Evolutionary conservation across 805 yeast genomes (phyloP).

Genomic region (Yarrowia sp.): DNA sequence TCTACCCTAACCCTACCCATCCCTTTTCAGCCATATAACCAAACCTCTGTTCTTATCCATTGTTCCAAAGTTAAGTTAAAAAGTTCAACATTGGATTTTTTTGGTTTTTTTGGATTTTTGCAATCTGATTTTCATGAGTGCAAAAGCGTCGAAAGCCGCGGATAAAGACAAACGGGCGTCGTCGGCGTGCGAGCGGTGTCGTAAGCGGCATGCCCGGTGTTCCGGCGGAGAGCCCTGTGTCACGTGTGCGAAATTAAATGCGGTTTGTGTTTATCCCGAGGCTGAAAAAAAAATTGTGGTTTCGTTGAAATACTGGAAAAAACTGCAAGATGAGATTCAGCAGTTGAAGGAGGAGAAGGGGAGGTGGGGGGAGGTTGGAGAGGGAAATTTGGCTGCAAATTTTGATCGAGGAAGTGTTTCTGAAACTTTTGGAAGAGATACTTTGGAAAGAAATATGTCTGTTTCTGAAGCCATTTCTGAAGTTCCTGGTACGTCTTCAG

Average conservation of each 20-base stretch:
- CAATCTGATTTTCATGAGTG: slow-evolving; percentile 5
- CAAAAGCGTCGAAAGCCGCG: slow-evolving; percentile 13
- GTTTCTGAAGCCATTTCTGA: no score
- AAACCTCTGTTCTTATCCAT: no score
- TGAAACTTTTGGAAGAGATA: no score
- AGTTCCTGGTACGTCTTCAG: no score
- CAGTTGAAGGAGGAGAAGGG: slow-evolving; percentile 33
- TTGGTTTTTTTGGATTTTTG: no score
- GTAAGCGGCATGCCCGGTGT: slow-evolving; percentile 45
- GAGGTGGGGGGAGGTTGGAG: no score
- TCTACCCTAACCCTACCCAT: background rate
- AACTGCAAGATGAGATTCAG: slow-evolving; percentile 42
- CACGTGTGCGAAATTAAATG: slow-evolving; percentile 41
- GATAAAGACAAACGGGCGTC: slow-evolving; percentile 38
- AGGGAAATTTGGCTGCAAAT: no score
- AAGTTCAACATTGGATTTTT: no score
- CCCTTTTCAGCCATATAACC: no score
- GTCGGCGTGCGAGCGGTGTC: slow-evolving; percentile 45
- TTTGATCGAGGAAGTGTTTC: no score
- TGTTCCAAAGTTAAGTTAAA: background rate
- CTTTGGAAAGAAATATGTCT: background rate
- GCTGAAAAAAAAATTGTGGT: slow-evolving; percentile 46
- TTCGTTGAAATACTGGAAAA: slow-evolving; percentile 43
- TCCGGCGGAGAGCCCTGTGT: slow-evolving; percentile 44
- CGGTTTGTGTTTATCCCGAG: slow-evolving; percentile 44